Evolutionary conservation across 1,139 yeast species (phyloP).

Genomic region (Suhomyces bolitotheri): DNA sequence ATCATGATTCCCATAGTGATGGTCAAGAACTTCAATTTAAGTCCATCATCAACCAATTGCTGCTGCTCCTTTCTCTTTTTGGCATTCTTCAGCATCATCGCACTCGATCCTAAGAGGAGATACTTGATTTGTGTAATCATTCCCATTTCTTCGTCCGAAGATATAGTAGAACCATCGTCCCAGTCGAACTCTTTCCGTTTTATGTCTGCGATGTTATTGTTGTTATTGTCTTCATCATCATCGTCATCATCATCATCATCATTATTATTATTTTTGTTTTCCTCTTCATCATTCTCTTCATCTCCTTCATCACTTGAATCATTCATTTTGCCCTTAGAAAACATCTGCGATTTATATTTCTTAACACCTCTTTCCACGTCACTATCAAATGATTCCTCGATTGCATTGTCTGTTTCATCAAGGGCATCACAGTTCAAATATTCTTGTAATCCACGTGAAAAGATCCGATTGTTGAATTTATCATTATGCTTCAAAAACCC

Average conservation of each 20-base stretch:
- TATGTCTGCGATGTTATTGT: not conserved
- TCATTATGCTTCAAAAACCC: constrained; percentile 38
- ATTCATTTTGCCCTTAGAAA: constrained; percentile 15
- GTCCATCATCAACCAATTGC: constrained; percentile 40
- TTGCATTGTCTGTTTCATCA: constrained; percentile 22
- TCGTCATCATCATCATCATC: constrained; percentile 20
- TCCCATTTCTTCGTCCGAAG: constrained; percentile 26
- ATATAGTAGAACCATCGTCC: constrained; percentile 12
- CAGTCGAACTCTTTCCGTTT: constrained; percentile 10
- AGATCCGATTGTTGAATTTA: constrained; percentile 30
- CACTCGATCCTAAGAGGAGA: constrained; percentile 32
- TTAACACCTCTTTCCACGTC: constrained; percentile 22
- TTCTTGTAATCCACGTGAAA: constrained; percentile 31
- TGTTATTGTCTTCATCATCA: constrained; percentile 19
- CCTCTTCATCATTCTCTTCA: constrained; percentile 14
- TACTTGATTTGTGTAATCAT: constrained; percentile 39
- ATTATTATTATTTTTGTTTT: constrained; percentile 16
- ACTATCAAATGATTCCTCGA: constrained; percentile 14
- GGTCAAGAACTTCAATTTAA: constrained; percentile 46
- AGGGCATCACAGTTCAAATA: constrained; percentile 24
- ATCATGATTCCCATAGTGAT: constrained; percentile 48
- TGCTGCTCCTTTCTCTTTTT: constrained; percentile 21
- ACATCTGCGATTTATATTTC: constrained; percentile 42
- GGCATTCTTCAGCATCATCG: constrained; percentile 18
- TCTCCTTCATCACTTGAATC: constrained; percentile 20